These are phyloP conservation scores for Torrubiellomyces zombiae DNA, from an alignment of 2,329 filamentous ascomycete species.

Conservation along the genomic window DNA sequence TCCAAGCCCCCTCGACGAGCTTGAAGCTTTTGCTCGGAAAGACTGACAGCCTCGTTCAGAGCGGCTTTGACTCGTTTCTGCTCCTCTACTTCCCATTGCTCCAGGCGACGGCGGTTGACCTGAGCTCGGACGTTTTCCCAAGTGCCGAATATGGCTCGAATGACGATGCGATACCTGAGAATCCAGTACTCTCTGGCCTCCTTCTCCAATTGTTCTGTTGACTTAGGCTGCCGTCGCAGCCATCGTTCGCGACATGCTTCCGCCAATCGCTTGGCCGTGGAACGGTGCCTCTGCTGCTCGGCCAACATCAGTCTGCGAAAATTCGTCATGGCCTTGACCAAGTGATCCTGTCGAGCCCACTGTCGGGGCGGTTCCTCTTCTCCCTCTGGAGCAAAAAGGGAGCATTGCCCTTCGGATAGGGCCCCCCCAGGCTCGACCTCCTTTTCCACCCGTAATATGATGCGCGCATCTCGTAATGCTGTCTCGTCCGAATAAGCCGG, in stretches of 20 bases:
- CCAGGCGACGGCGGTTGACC: constrained; percentile 41
- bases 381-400: constrained; percentile 55
- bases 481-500: constrained; percentile 42
- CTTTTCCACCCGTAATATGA: constrained; percentile 53
- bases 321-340: constrained; percentile 61
- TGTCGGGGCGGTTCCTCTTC: constrained; percentile 58
- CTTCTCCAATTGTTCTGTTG: constrained; percentile 62
- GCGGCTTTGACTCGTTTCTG: constrained; percentile 49
- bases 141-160: constrained; percentile 36
- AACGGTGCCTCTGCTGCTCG: constrained; percentile 63
- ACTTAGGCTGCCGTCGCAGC: constrained; percentile 56
- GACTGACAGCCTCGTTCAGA: constrained; percentile 55
- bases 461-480: constrained; percentile 48
- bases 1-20: constrained; percentile 38
- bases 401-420: constrained; percentile 53
- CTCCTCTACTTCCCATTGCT: constrained; percentile 49
- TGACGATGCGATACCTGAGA: constrained; percentile 53
- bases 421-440: constrained; percentile 62
- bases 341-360: constrained; percentile 77
- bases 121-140: constrained; percentile 49
- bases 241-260: constrained; percentile 63
- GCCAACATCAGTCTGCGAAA: constrained; percentile 66
- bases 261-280: constrained; percentile 64
- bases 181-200: constrained; percentile 57
- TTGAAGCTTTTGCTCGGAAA: constrained; percentile 52